Conservation (phyloP, 208 protist species). For the Trypanosoma platydactyli region DNA sequence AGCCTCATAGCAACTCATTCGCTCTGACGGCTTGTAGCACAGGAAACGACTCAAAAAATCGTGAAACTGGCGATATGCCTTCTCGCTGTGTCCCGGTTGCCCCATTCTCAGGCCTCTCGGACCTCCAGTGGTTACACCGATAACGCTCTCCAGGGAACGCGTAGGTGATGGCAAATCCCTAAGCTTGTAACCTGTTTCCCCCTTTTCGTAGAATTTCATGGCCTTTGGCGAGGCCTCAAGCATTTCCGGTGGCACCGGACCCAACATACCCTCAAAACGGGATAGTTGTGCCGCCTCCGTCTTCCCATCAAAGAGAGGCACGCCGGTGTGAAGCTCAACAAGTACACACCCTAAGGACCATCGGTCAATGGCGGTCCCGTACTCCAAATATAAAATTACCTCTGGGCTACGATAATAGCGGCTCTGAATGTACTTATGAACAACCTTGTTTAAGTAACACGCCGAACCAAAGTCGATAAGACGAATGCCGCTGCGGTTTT, state of each 20-base stretch:
- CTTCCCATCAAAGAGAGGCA: slow-evolving; percentile 95
- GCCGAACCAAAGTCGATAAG: slow-evolving; percentile 98
- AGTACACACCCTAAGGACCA: slow-evolving; percentile 99
- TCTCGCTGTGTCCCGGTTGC: slow-evolving; percentile 47
- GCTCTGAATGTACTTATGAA: slow-evolving; percentile 97
- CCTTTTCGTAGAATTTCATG: slow-evolving; percentile 58
- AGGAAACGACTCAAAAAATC: slow-evolving; percentile 63
- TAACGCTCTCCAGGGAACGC: slow-evolving; percentile 28
- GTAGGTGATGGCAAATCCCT: slow-evolving; percentile 42
- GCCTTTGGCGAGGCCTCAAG: slow-evolving; percentile 52
- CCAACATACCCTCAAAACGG: slow-evolving; percentile 89
- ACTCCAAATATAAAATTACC: slow-evolving; percentile 96
- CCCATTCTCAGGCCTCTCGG: slow-evolving; percentile 39
- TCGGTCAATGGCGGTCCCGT: slow-evolving; percentile 96
- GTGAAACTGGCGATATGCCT: slow-evolving; percentile 51
- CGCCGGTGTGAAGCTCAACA: slow-evolving; percentile 97
- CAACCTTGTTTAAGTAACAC: slow-evolving; percentile 93
- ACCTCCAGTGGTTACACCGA: slow-evolving; percentile 52
- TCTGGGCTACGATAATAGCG: slow-evolving; percentile 98
- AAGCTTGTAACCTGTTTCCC: slow-evolving; percentile 18
- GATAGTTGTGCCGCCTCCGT: slow-evolving; percentile 95
- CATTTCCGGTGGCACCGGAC: slow-evolving; percentile 67
- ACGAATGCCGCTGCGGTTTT: slow-evolving; percentile 90
- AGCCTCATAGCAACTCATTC: slow-evolving; percentile 73
- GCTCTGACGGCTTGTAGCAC: slow-evolving; percentile 56